These are phyloP conservation scores for Solanum aculeatissimum DNA, from an alignment of 305 asterid species.

Conservation along the genomic window DNA sequence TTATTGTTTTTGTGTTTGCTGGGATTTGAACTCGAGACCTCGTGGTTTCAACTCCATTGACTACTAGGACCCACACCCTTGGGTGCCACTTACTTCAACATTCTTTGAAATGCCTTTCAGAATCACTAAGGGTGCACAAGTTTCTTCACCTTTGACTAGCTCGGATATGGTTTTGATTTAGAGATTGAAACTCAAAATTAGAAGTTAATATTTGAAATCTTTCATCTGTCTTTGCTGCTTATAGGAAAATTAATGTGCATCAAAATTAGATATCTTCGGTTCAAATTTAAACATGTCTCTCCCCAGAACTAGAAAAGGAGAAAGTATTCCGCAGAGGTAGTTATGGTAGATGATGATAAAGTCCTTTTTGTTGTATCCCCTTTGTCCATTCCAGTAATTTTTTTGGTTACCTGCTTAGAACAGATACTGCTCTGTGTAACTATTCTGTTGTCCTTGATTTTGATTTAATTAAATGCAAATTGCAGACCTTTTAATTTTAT, in stretches of 20 bases:
- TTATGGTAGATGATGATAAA: background rate
- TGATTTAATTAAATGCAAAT: background rate
- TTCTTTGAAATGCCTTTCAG: too few relatives aligned
- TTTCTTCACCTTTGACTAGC: too few relatives aligned
- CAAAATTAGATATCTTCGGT: background rate
- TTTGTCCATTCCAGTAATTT: background rate
- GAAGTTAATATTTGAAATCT: background rate
- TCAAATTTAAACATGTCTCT: background rate
- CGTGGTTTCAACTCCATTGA: too few relatives aligned
- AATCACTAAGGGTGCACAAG: too few relatives aligned
- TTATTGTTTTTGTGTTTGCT: too few relatives aligned
- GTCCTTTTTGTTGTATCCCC: background rate
- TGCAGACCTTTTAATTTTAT: background rate
- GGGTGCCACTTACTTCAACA: too few relatives aligned
- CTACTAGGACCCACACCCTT: too few relatives aligned
- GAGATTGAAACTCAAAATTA: background rate
- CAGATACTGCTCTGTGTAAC: background rate
- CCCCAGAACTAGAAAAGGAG: background rate
- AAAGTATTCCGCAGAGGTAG: background rate
- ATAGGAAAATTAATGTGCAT: background rate
- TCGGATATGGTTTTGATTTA: background rate
- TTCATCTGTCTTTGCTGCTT: background rate
- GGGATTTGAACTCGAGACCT: too few relatives aligned
- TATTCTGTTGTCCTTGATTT: background rate
- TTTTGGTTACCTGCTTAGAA: background rate